phyloP scores from a whole-genome alignment of 352 stramenopile genomes.

The Phytophthora ohioensis region DNA sequence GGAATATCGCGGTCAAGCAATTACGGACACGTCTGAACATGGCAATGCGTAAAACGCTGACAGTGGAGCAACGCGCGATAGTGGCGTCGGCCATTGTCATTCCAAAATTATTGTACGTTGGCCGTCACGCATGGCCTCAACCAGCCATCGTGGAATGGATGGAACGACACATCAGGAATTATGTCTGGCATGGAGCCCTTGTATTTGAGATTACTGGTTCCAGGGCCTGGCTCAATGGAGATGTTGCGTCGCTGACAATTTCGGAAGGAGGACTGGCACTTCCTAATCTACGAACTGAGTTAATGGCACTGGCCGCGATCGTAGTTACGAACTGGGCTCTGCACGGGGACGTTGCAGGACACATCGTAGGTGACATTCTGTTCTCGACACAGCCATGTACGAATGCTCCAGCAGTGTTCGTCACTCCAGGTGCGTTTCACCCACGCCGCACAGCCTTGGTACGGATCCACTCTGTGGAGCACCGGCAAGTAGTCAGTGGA shows the following conservation, averaged over 20 bases:
- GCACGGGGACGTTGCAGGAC: neutral
- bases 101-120: conserved; percentile 9
- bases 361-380: neutral
- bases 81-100: conserved; percentile 1
- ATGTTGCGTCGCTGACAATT: neutral
- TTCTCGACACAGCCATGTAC: too few relatives aligned
- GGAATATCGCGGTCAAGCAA: neutral
- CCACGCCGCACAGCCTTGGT: too few relatives aligned
- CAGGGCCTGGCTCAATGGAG: neutral
- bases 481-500: too few relatives aligned
- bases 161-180: neutral
- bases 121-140: conserved; percentile 1
- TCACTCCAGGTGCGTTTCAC: too few relatives aligned
- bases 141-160: neutral
- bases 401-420: too few relatives aligned
- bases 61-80: conserved; percentile 3
- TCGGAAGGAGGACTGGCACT: neutral
- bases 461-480: too few relatives aligned
- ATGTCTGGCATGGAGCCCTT: conserved; percentile 5
- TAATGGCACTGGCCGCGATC: neutral
- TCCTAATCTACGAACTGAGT: neutral
- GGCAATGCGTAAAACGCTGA: neutral
- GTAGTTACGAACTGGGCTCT: neutral
- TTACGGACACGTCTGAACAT: neutral
- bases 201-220: neutral